phyloP scores from a whole-genome alignment of 371 early-diverging fungal species.

The Sporodiniella umbellata region DNA sequence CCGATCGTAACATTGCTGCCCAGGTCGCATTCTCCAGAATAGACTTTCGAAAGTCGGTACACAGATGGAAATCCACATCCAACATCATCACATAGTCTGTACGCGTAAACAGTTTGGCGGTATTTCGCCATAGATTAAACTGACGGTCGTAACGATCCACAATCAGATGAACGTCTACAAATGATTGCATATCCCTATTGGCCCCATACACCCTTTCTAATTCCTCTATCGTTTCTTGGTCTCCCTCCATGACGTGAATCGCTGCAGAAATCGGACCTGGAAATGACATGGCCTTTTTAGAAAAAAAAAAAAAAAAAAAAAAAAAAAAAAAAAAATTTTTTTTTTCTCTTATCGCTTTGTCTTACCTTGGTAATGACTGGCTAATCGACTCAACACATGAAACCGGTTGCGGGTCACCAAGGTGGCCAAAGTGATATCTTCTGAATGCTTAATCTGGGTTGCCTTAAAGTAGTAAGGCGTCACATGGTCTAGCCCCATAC shows the following conservation, averaged over 20 bases:
- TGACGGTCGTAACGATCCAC: constrained; percentile 54
- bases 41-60: constrained; percentile 54
- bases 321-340: no score
- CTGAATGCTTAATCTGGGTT: constrained; percentile 39
- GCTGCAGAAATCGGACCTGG: constrained; percentile 49
- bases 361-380: constrained; percentile 46
- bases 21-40: constrained; percentile 37
- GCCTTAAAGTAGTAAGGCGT: constrained; percentile 62
- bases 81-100: constrained; percentile 59
- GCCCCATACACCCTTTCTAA: constrained; percentile 40
- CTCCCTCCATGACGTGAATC: constrained; percentile 56
- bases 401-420: constrained; percentile 49
- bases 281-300: no score
- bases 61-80: constrained; percentile 61
- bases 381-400: constrained; percentile 41
- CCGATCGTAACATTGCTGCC: constrained; percentile 39
- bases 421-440: constrained; percentile 56
- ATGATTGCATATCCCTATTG: constrained; percentile 41
- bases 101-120: constrained; percentile 59
- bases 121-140: constrained; percentile 67
- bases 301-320: no score
- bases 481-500: constrained; percentile 61
- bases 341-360: neutral
- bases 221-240: constrained; percentile 36
- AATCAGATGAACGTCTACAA: constrained; percentile 52